Conservation (phyloP, 371 early-diverging fungal genomes). For the Vittaforma corneae region DNA sequence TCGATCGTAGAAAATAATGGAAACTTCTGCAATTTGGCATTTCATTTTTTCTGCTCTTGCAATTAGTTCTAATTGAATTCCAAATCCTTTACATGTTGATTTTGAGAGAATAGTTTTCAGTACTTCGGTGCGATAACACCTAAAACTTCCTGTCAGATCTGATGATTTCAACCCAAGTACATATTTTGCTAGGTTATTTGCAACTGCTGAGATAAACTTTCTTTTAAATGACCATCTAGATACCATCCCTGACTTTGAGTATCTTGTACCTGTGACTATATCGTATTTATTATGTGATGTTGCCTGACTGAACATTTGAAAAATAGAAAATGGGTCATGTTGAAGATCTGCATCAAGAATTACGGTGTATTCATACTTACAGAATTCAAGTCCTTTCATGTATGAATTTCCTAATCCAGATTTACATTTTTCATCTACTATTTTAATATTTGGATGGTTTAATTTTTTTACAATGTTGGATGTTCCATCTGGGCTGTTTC, state of each 20-base stretch:
- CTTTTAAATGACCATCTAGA: conserved; percentile 92
- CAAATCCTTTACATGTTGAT: conserved; percentile 82
- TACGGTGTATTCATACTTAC: conserved; percentile 79
- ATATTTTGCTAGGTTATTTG: conserved; percentile 81
- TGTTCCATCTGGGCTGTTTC: conserved; percentile 93
- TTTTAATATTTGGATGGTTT: conserved; percentile 59
- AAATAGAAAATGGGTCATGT: conserved; percentile 70
- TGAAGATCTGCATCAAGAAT: conserved; percentile 98
- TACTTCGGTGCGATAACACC: conserved; percentile 82
- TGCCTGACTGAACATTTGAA: conserved; percentile 82
- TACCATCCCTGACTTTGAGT: conserved; percentile 59
- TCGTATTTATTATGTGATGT: conserved; percentile 64
- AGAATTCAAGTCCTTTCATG: conserved; percentile 78
- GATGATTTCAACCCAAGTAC: conserved; percentile 72
- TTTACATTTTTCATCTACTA: conserved; percentile 82
- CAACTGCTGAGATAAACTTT: conserved; percentile 84
- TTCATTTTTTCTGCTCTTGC: conserved; percentile 79
- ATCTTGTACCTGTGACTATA: conserved; percentile 83
- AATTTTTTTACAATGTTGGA: conserved; percentile 74
- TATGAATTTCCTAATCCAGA: conserved; percentile 91
- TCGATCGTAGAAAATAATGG: conserved; percentile 57
- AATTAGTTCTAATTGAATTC: conserved; percentile 99
- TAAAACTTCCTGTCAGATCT: conserved; percentile 89
- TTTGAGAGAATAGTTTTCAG: conserved; percentile 70
- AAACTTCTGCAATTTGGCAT: conserved; percentile 69